A percentile compares a stretch with the other conserved stretches of the same genome.
phyloP scores from a whole-genome alignment of 306 rosid species.

The Dalbergia oliveri region DNA sequence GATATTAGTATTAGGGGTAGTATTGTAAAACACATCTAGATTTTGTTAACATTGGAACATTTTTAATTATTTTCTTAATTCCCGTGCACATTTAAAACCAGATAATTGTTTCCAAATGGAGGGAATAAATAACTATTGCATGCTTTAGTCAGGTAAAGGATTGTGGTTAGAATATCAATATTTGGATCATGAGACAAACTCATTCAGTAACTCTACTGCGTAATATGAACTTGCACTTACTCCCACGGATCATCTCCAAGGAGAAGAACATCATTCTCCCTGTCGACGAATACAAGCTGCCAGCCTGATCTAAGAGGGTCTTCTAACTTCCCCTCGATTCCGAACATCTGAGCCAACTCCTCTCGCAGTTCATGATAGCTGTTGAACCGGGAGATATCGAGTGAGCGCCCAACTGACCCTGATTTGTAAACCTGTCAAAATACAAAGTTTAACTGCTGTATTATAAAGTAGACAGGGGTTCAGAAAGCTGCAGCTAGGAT shows the following conservation, averaged over 20 bases:
- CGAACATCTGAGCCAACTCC: slow-evolving; percentile 92
- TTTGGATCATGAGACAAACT: not conserved
- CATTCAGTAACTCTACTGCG: not conserved
- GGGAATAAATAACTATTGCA: not conserved
- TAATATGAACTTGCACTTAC: slow-evolving; percentile 61
- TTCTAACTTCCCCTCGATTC: slow-evolving; percentile 90
- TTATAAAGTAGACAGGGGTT: slow-evolving; percentile 9
- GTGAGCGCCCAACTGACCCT: slow-evolving; percentile 91
- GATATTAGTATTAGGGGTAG: no score
- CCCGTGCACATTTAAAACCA: no score
- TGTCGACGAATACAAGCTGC: slow-evolving; percentile 99
- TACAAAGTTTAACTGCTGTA: slow-evolving; percentile 38
- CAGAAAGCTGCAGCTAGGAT: slow-evolving; percentile 29
- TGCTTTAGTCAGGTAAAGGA: not conserved
- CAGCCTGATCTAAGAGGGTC: slow-evolving; percentile 99
- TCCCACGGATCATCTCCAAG: slow-evolving; percentile 98
- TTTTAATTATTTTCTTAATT: no score
- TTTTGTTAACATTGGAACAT: no score
- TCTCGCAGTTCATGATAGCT: slow-evolving; percentile 92
- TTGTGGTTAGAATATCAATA: not conserved
- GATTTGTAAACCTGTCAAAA: slow-evolving; percentile 79
- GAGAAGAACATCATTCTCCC: slow-evolving; percentile 97
- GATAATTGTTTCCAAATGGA: no score
- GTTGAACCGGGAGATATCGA: slow-evolving; percentile 92
- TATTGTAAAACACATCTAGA: no score